Percentiles rank a stretch among this genome's conserved stretches.
Conservation (phyloP, 2,329 filamentous ascomycete species). For the Fusarium sp. region DNA sequence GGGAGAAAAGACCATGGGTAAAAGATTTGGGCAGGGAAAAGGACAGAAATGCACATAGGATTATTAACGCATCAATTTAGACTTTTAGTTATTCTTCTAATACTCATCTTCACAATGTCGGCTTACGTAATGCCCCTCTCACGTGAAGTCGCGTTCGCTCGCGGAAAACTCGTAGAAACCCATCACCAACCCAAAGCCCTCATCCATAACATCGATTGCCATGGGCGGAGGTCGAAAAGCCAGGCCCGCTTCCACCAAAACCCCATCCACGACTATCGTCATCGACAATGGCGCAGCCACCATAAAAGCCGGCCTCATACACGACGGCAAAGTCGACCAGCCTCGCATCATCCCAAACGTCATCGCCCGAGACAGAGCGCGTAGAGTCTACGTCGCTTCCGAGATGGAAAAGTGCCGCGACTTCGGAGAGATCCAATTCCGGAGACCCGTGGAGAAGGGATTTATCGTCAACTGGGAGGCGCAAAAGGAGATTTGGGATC, state of each 20-base stretch:
- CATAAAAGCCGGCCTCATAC: constrained; percentile 86
- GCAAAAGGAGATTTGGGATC: constrained; percentile 95
- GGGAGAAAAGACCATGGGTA: too few relatives aligned
- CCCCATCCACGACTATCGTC: constrained; percentile 76
- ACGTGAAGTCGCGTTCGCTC: constrained; percentile 34
- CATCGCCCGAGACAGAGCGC: constrained; percentile 82
- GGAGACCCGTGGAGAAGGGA: constrained; percentile 91
- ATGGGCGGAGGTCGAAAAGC: constrained; percentile 62
- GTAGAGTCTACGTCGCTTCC: constrained; percentile 79
- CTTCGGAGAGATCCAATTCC: constrained; percentile 87
- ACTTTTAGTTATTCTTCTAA: too few relatives aligned
- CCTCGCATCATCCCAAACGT: constrained; percentile 87
- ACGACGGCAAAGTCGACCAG: constrained; percentile 55
- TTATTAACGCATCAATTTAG: too few relatives aligned
- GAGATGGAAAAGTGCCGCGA: constrained; percentile 83
- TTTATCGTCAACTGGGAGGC: constrained; percentile 97
- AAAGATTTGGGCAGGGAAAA: too few relatives aligned
- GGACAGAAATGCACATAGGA: too few relatives aligned
- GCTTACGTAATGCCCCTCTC: constrained; percentile 19
- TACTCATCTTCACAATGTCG: too few relatives aligned
- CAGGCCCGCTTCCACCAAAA: constrained; percentile 59
- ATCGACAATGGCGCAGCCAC: constrained; percentile 94
- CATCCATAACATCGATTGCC: constrained; percentile 7
- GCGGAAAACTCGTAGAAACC: not conserved
- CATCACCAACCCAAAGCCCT: constrained; percentile 3